phyloP scores from a whole-genome alignment of 2,329 filamentous ascomycete genomes.

The Hypoxylon sp. region DNA sequence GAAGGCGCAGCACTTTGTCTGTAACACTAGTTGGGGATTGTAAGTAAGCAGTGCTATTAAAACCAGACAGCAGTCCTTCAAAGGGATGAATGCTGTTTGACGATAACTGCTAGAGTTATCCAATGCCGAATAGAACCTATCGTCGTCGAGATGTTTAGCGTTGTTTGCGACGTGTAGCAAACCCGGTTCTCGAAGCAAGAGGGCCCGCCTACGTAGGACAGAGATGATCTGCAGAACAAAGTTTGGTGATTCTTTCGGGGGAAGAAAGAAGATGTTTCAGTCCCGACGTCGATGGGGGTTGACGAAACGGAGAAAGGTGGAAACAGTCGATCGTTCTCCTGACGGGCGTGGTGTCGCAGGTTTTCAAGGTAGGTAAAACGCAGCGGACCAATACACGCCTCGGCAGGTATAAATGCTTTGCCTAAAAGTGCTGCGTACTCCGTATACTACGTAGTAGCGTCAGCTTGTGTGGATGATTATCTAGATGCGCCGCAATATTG shows the following conservation, averaged over 20 bases:
- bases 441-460: constrained; percentile 37
- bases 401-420: constrained; percentile 41
- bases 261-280: constrained; percentile 49
- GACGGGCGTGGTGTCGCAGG: constrained; percentile 60
- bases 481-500: constrained; percentile 34
- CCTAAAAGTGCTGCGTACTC: constrained; percentile 39
- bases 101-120: constrained; percentile 23
- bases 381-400: constrained; percentile 45
- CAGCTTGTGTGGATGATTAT: constrained; percentile 32
- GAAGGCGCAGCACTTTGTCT: constrained; percentile 43
- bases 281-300: constrained; percentile 27
- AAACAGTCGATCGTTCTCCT: constrained; percentile 53
- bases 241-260: constrained; percentile 47
- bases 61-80: constrained; percentile 24
- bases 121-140: constrained; percentile 24
- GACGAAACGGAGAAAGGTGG: constrained; percentile 48
- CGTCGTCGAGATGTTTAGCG: constrained; percentile 25
- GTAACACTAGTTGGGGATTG: constrained; percentile 32
- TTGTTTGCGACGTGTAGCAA: constrained; percentile 29
- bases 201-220: constrained; percentile 55
- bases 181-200: constrained; percentile 50
- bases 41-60: constrained; percentile 33
- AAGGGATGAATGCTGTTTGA: constrained; percentile 12
- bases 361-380: constrained; percentile 47
- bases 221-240: constrained; percentile 59